phyloP scores from a whole-genome alignment of 2,329 filamentous ascomycete species.

The Emmonsia crescens region DNA sequence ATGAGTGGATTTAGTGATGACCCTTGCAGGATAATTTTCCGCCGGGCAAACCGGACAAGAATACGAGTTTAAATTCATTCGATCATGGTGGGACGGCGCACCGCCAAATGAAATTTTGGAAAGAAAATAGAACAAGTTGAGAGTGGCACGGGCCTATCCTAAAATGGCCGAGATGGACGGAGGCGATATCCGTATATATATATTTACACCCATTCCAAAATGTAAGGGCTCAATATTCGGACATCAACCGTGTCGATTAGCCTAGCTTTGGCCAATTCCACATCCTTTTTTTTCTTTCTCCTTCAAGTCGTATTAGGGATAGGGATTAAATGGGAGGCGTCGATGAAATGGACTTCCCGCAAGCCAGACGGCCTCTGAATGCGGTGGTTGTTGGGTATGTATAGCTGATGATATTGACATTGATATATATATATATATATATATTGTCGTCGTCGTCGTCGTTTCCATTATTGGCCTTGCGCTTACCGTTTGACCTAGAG shows the following conservation, averaged over 20 bases:
- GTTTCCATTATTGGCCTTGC: background rate
- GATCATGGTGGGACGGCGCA: background rate
- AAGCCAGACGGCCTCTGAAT: background rate
- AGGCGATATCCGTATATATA: background rate
- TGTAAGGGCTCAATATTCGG: background rate
- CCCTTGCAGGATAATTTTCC: background rate
- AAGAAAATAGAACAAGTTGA: background rate
- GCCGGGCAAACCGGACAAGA: background rate
- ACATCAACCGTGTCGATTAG: background rate
- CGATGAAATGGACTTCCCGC: background rate
- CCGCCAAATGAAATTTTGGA: background rate
- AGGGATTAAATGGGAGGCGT: background rate
- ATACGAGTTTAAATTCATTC: background rate
- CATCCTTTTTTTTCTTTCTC: background rate
- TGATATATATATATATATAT: too few species aligned
- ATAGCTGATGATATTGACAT: background rate
- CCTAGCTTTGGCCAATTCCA: background rate
- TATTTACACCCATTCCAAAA: background rate
- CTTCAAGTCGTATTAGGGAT: background rate
- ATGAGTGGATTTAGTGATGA: background rate
- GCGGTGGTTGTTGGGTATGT: conserved; percentile 3
- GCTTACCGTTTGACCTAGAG: background rate
- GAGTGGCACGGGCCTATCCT: background rate
- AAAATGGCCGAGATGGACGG: background rate
- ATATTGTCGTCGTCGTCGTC: background rate